Evolutionary conservation across 73 alveolate species (phyloP).

Genomic region (Paramecium sexaurelia): DNA sequence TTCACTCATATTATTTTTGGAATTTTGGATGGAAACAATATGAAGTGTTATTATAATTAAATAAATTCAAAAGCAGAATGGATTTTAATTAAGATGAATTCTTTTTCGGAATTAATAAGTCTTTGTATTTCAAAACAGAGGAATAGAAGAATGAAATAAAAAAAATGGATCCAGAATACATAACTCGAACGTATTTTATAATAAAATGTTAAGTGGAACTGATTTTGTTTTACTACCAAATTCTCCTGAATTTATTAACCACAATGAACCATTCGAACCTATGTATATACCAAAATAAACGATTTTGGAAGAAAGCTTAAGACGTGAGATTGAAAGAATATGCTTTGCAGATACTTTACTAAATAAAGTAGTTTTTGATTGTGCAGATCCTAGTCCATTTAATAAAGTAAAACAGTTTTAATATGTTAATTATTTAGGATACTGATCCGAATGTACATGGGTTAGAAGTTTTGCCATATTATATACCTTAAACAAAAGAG

Average conservation of each 20-base stretch:
- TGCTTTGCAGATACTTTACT: slow-evolving; percentile 69
- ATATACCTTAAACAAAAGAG: slow-evolving; percentile 71
- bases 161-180: slow-evolving; percentile 40
- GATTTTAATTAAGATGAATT: not conserved
- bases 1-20: not conserved
- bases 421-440: slow-evolving; percentile 5
- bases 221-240: slow-evolving; percentile 62
- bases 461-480: slow-evolving; percentile 73
- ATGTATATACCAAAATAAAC: slow-evolving; percentile 68
- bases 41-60: not conserved
- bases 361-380: slow-evolving; percentile 64
- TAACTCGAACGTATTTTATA: slow-evolving; percentile 9
- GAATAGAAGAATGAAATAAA: slow-evolving; percentile 31
- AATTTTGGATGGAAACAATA: not conserved
- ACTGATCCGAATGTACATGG: slow-evolving; percentile 57
- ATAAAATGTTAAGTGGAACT: slow-evolving; percentile 56
- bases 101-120: slow-evolving; percentile 22
- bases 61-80: not conserved
- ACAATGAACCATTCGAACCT: slow-evolving; percentile 68
- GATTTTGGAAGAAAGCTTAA: slow-evolving; percentile 57
- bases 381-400: slow-evolving; percentile 59
- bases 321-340: slow-evolving; percentile 68
- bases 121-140: slow-evolving; percentile 37
- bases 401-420: slow-evolving; percentile 1
- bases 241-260: slow-evolving; percentile 62